Base-by-base conservation (phyloP, 768 basidiomycete species). In the Amanita brunnescens region DNA sequence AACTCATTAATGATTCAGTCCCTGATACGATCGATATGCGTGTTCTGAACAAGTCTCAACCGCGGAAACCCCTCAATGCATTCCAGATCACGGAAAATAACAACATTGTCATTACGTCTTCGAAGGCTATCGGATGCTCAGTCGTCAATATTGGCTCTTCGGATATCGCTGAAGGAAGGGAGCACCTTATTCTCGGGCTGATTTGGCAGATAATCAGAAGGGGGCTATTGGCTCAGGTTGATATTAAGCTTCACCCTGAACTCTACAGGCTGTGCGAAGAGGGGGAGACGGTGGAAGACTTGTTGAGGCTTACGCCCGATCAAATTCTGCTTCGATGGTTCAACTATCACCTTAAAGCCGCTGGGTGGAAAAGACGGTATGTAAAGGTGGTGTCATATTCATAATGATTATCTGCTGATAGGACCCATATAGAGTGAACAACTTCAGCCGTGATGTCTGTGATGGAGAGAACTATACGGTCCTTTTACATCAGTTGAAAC, bases 81-180 rank as follows among this genome's bases (percentile, higher is more conserved):
- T 99, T 99, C 80, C 93, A 99, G 62, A 97, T 97, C 61, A 98
- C 96, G 0, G 96, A 99, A 67, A 98, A 98, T 74, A 98, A 99
- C 77, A 99, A 98, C 69, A 96, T 99, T 62, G 95, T 98, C 62
- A 96, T 99, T 69, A 87, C 91, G 10, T 98, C 96, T 21, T 84
- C 95, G 33, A 97, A 97, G 70, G 94, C 88, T 65, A 98, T 99
- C 57, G 95, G 96, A 33, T 96, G 96, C 63, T 95, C 91, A 2
- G 93, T 97, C 49, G 95, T 99, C 68, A 99, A 99, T 70, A 97
- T 99, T 57, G 96, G 96, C 21, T 87, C 95, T 0, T 76, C 81
- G 2, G 96, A 99, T 70, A 72, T 99, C 46, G 78, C 91, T 24
- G 94, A 95, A 56, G 93, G 95, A 13, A 74, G 89, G 53, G 95